phyloP scores from a whole-genome alignment of 768 basidiomycete species.

The Agaricus bisporus region DNA sequence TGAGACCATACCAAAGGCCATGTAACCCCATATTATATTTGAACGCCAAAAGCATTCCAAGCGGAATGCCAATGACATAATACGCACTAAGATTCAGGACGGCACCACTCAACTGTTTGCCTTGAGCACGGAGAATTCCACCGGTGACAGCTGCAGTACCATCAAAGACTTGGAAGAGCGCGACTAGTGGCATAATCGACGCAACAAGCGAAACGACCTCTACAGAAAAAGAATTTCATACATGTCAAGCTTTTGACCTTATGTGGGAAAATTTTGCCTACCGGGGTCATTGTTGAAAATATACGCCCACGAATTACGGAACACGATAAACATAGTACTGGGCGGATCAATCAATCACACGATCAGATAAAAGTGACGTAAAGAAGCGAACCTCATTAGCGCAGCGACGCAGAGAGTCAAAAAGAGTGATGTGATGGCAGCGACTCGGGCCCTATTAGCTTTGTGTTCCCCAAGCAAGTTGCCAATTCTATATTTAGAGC shows the following conservation, averaged over 20 bases:
- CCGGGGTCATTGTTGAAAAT: slow-evolving; percentile 68
- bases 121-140: slow-evolving; percentile 79
- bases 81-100: slow-evolving; percentile 77
- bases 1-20: slow-evolving; percentile 86
- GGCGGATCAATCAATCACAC: background rate
- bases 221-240: slow-evolving; percentile 11
- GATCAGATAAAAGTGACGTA: background rate
- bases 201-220: slow-evolving; percentile 60
- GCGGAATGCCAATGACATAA: slow-evolving; percentile 78
- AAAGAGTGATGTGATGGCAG: slow-evolving; percentile 57
- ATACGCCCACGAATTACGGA: slow-evolving; percentile 63
- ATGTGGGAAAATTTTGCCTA: slow-evolving; percentile 18
- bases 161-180: slow-evolving; percentile 84
- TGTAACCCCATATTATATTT: slow-evolving; percentile 45
- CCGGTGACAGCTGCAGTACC: slow-evolving; percentile 59
- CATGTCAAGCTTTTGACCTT: background rate
- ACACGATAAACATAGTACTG: slow-evolving; percentile 50
- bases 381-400: slow-evolving; percentile 50
- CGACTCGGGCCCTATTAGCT: slow-evolving; percentile 62
- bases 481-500: slow-evolving; percentile 51
- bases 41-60: slow-evolving; percentile 78
- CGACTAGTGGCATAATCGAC: slow-evolving; percentile 66
- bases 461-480: slow-evolving; percentile 84
- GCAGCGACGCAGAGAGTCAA: slow-evolving; percentile 60
- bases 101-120: slow-evolving; percentile 77